Base-by-base conservation (phyloP, 169 alveolate species). In the Eimeria necatrix region DNA sequence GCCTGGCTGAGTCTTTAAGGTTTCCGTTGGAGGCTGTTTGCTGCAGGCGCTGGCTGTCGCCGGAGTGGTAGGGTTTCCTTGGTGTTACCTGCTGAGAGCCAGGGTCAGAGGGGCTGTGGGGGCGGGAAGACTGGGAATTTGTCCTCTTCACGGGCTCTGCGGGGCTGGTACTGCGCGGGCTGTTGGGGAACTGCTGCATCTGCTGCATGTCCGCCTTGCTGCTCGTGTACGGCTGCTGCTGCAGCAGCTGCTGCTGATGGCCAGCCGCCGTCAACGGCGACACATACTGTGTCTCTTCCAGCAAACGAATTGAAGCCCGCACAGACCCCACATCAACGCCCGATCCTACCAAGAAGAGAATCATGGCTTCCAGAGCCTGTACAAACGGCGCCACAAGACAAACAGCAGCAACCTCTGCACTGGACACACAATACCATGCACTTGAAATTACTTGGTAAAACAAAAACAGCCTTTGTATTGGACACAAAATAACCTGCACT, bases 301-400 rank as follows among this genome's bases (percentile, higher is more conserved):
- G 90, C 51, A 53, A 41, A 24, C 73, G 70, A 51, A 81, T 81
- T 18, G 90, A 41, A 14, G 73, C 90, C 53, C 90, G 14, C 5
- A 81, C 73, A 0, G 90, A 46, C 22, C 32, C 73, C 22, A 81
- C 53, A 26, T 81, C 74, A 2, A 53, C 90, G 0, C 90, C 90
- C 0, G 90, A 81, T 10, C 74, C 90, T 12, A 61, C 53, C 14
- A 81, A 53, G 73, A 81, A 81, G 14, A 81, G 70, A 9, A 81
- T 20, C 90, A 81, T 81, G 20, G 90, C 90, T 16, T 81, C 90
- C 53, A 81, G 8, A 53, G 90, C 90, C 90, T 81, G 74, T 56
- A 22, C 68, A 56, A 16, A 56, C 12, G 18, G 18, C 18, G 18
- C 12, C 68, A 56, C 12, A 56, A 56, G 18, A 56, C 68, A 56